Base-by-base conservation (phyloP, 106 monocot species). In the Gastrodia elata region DNA sequence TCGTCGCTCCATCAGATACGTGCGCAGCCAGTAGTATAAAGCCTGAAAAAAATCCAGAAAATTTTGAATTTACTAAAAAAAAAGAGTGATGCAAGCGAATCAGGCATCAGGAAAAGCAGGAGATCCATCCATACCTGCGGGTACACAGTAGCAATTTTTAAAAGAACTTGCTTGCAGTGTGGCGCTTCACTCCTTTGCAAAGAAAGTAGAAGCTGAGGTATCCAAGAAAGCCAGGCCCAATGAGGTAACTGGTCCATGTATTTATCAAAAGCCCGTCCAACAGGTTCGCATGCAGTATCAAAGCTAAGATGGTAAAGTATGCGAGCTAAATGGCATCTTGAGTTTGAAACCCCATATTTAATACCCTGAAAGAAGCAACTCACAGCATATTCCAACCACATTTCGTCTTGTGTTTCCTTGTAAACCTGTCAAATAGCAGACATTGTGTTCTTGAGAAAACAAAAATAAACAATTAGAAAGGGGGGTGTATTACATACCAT, bases 221-320 rank as follows among this genome's bases (percentile, higher is more conserved):
- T 98, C 91, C 93, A 98, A 55, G 98, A 91, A 80, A 98, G 98
- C 98, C 98, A 98, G 70, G 93, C 93, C 98, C 98, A 98, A 77
- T 98, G 90, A 25, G 98, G 98, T 65, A 98, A 74, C 72, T 98
- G 98, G 73, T 98, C 98, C 74, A 98, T 65, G 83, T 87, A 93
- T 79, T 98, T 98, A 70, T 85, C 93, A 77, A 98, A 91, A 65
- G 88, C 76, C 78, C 80, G 88, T 41, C 98, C 98, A 7, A 93
- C 98, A 41, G 91, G 85, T 80, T 91, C 86, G 80, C 87, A 87
- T 77, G 86, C 80, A 71, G 91, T 85, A 75, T 98, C 98, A 80
- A 98, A 98, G 76, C 93, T 98, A 46, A 98, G 91, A 74, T 87
- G 93, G 76, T 98, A 98, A 42, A 98, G 93, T 77, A 98, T 80